Conservation (phyloP, 352 stramenopile species). For the Pythium aristosporum region DNA sequence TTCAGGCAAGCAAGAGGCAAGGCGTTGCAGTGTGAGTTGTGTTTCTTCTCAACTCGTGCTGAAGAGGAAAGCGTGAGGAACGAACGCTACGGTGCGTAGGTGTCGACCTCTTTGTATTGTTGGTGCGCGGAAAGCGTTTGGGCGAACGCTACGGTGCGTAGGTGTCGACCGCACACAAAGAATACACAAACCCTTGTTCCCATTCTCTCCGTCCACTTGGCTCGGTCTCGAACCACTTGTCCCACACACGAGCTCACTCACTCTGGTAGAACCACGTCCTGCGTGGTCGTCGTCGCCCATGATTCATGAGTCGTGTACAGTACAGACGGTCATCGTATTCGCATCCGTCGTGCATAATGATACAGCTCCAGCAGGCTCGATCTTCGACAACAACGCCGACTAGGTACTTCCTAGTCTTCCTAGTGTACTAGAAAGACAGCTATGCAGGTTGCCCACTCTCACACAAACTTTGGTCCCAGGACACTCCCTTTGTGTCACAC, state of each 20-base stretch:
- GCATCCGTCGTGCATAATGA: not conserved
- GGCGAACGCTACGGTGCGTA: conserved; percentile 90
- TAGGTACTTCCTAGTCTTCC: too few relatives aligned
- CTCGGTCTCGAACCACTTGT: too few relatives aligned
- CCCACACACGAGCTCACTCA: too few relatives aligned
- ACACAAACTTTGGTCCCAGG: too few relatives aligned
- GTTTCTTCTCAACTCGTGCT: conserved; percentile 13
- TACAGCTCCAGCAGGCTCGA: too few relatives aligned
- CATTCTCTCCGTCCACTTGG: not conserved
- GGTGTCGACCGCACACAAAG: conserved; percentile 70
- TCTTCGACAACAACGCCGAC: too few relatives aligned
- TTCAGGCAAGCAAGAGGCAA: conserved; percentile 9
- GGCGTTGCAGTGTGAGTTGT: not conserved
- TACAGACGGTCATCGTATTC: conserved; percentile 2
- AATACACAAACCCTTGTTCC: conserved; percentile 37
- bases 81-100: conserved; percentile 89
- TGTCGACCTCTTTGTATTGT: conserved; percentile 82
- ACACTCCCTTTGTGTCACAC: too few relatives aligned
- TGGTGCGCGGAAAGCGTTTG: conserved; percentile 65
- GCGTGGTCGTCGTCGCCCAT: too few relatives aligned
- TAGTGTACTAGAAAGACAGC: too few relatives aligned
- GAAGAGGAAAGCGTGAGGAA: conserved; percentile 78
- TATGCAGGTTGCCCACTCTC: too few relatives aligned
- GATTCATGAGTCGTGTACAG: not conserved
- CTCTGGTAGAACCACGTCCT: too few relatives aligned